Evolutionary conservation across 169 alveolate species (phyloP).

Genomic region (Plasmodium cynomolgi): DNA sequence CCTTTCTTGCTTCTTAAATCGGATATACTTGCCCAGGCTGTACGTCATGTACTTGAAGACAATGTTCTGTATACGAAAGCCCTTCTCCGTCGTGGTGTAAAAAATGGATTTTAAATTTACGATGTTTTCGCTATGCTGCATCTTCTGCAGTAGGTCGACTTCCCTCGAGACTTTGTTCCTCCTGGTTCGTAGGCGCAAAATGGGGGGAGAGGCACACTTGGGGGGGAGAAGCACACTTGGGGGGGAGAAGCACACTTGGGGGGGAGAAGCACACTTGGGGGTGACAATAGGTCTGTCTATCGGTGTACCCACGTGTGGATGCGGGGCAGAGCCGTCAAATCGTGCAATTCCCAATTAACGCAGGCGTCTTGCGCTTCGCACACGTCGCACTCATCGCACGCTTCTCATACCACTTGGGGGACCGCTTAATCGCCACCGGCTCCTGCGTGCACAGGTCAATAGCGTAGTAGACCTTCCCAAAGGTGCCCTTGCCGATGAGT

Average conservation of each 20-base stretch:
- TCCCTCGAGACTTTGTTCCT: slow-evolving; percentile 74
- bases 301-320: neutral
- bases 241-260: neutral
- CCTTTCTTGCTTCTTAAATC: slow-evolving; percentile 61
- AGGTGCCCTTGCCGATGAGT: slow-evolving; percentile 66
- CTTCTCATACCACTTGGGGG: slow-evolving; percentile 49
- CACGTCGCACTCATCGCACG: neutral
- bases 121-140: slow-evolving; percentile 49
- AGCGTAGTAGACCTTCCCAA: slow-evolving; percentile 68
- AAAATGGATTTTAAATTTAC: slow-evolving; percentile 44
- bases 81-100: slow-evolving; percentile 60
- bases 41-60: slow-evolving; percentile 69
- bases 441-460: slow-evolving; percentile 60
- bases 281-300: neutral
- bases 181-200: neutral
- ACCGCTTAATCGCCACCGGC: slow-evolving; percentile 63
- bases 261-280: neutral
- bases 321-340: neutral
- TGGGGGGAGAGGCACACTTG: neutral
- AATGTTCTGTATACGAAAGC: slow-evolving; percentile 53
- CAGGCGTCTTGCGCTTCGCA: neutral
- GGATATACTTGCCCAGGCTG: slow-evolving; percentile 57
- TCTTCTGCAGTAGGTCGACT: slow-evolving; percentile 51
- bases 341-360: neutral
- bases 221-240: neutral